Evolutionary conservation across 768 basidiomycete genomes (phyloP), one percentile per base, ranked within the genome.

Genomic region (Wakefieldia striispora): DNA sequence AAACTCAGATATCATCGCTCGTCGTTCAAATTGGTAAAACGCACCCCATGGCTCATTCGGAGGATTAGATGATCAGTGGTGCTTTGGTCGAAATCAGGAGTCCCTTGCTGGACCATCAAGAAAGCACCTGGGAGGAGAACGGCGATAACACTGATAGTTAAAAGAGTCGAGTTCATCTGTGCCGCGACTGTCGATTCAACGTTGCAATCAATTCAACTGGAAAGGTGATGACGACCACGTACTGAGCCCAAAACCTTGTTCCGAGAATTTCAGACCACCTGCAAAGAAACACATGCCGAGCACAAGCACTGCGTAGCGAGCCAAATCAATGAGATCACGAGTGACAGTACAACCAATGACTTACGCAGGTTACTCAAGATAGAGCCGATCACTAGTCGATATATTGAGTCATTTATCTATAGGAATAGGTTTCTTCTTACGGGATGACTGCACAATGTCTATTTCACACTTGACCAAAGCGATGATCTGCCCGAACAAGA

Each of bases 381-480:
- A 1, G 86, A 83, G 2, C 91, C 91, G 48, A 94, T 77, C 47
- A 93, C 88, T 90, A 54, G 12, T 3, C 39, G 10, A n/a, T 7
- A 17, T 17, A 33, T 13, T 56, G 21, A 61, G 38, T 40, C 16
- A 23, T 19, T 14, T n/a, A 44, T 12, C 21, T 39, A 6, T 14
- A n/a, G 19, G 36, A 24, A 29, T n/a, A 16, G 12, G 27, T 0
- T 16, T n/a, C 21, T 35, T 67, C 84, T 52, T 58, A 90, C 89
- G 72, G 9, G 88, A 82, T 1, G 89, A 84, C 63, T 94, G 91
- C 3, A 94, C 90, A 21, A 94, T 78, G 19, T 75, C 73, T 8
- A 94, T 70, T 64, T 94, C 85, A 60, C 91, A 93, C 64, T 90
- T 86, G 17, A 75, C 70, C 48, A 94, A 71, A 0, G 91, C 91